Evolutionary conservation across 2,329 filamentous ascomycete species (phyloP).

Genomic region (Onygenales sp.): DNA sequence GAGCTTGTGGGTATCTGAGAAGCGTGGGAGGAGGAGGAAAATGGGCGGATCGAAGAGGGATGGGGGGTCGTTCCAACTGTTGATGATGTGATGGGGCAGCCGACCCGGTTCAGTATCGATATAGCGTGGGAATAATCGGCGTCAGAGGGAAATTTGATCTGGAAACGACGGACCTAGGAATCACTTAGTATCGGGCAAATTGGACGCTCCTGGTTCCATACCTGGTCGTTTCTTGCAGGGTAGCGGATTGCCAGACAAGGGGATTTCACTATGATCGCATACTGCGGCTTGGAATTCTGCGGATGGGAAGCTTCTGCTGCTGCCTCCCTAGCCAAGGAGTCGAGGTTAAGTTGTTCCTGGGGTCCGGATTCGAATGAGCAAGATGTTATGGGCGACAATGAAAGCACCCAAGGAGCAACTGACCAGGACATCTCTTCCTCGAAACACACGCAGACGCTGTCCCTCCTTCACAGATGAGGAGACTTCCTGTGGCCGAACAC

Average conservation of each 20-base stretch:
- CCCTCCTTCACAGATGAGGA: constrained; percentile 11
- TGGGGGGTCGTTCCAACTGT: constrained; percentile 16
- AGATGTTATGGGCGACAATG: neutral
- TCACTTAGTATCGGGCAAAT: constrained; percentile 7
- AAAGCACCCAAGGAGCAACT: neutral
- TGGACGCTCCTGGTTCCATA: constrained; percentile 10
- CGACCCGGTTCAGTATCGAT: constrained; percentile 30
- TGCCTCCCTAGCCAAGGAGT: constrained; percentile 21
- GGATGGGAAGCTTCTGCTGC: constrained; percentile 8
- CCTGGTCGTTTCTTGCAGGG: constrained; percentile 22
- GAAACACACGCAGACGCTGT: constrained; percentile 25
- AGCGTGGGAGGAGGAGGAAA: neutral
- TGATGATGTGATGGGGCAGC: constrained; percentile 35
- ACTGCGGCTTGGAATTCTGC: constrained; percentile 20
- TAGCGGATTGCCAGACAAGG: constrained; percentile 40
- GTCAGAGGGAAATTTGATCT: constrained; percentile 33
- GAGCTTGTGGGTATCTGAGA: neutral
- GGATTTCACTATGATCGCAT: constrained; percentile 34
- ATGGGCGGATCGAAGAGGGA: constrained; percentile 12
- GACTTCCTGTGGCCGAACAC: constrained; percentile 7
- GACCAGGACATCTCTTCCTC: constrained; percentile 28
- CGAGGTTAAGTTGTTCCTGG: constrained; percentile 35
- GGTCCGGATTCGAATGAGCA: neutral
- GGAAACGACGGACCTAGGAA: constrained; percentile 34
- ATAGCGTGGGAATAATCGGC: constrained; percentile 33